Evolutionary conservation across 495 filamentous ascomycete genomes (phyloP), one percentile per base, ranked within the genome.

Genomic region (Aeminium ludgeri): DNA sequence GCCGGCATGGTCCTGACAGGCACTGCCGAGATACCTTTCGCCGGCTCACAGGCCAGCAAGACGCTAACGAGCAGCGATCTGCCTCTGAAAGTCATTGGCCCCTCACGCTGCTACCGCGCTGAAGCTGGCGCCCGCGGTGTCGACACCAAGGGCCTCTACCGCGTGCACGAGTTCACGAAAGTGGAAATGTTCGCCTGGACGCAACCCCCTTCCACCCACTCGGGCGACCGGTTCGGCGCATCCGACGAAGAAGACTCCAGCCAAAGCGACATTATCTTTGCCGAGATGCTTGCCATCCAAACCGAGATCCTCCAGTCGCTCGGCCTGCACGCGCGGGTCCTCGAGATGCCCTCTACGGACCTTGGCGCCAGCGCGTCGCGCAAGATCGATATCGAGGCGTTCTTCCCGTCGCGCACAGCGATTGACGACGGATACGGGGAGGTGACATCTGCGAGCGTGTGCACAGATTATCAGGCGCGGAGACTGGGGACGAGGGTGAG

Each of bases 131-230:
- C 82, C 4, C 68, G 89, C 15, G 89, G 89, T 25, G 74, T 73
- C 17, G 83, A 92, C 30, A 91, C 82, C 6, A 95, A 95, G 61
- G 89, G 89, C 7, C 67, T 97, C 6, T 97, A 96, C 62, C 78
- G 89, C 10, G 89, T 97, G n/a, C 89, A 96, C 63, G 89, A 97
- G 57, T 97, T 97, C 62, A 92, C 85, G 30, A 97, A 97, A 54
- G 87, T 96, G 1, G 89, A 97, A 57, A 74, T 97, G 64, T 97
- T 97, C 56, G 82, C 76, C 0, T 97, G 87, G 87, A 74, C 74
- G 4, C 33, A 61, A 0, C 74, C 77, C 8, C 64, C 64, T 18
- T 32, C 20, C n/a, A 7, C 11, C 7, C 4, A 25, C 3, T 20
- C 13, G 3, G 36, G 31, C 34, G 19, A 33, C 27, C 16, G 33